Percentiles rank a stretch among this genome's conserved stretches.
Evolutionary conservation across 2,329 filamentous ascomycete genomes (phyloP).

Genomic region (Penicillium glabrum): DNA sequence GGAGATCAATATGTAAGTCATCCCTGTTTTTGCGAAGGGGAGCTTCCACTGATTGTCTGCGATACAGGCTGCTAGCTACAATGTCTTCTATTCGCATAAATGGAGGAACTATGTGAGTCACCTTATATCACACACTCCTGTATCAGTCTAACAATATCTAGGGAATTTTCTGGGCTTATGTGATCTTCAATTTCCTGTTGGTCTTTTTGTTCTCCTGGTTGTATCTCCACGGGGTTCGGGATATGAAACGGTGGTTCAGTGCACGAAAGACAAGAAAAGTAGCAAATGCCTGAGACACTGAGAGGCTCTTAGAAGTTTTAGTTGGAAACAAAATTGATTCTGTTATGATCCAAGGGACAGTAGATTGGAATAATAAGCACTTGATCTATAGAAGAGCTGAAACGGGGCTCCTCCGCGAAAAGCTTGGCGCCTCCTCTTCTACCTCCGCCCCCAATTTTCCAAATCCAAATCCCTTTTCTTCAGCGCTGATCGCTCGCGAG

Average conservation of each 20-base stretch:
- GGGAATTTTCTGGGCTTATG: conserved; percentile 64
- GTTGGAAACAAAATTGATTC: not conserved
- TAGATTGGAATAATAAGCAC: not conserved
- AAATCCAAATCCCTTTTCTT: not conserved
- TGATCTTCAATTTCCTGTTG: conserved; percentile 62
- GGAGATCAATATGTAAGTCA: conserved; percentile 60
- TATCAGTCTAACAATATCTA: conserved; percentile 8
- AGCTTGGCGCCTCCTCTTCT: conserved; percentile 12
- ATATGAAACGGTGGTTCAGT: conserved; percentile 35
- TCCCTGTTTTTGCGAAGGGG: not conserved
- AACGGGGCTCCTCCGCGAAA: conserved; percentile 8
- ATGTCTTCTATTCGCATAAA: conserved; percentile 60
- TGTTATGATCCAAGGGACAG: not conserved
- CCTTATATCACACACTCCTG: conserved; percentile 11
- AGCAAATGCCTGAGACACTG: not conserved
- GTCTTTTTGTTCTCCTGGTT: conserved; percentile 57
- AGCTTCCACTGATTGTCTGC: not conserved
- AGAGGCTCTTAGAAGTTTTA: not conserved
- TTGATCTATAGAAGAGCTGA: not conserved
- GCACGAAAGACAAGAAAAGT: conserved; percentile 26
- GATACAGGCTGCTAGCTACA: conserved; percentile 49
- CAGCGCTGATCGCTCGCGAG: not conserved
- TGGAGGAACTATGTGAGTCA: conserved; percentile 61
- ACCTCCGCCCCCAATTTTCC: conserved; percentile 1
- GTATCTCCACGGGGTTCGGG: conserved; percentile 46